Base-by-base conservation (phyloP, 306 rosid species). In the Lupinus albus region DNA sequence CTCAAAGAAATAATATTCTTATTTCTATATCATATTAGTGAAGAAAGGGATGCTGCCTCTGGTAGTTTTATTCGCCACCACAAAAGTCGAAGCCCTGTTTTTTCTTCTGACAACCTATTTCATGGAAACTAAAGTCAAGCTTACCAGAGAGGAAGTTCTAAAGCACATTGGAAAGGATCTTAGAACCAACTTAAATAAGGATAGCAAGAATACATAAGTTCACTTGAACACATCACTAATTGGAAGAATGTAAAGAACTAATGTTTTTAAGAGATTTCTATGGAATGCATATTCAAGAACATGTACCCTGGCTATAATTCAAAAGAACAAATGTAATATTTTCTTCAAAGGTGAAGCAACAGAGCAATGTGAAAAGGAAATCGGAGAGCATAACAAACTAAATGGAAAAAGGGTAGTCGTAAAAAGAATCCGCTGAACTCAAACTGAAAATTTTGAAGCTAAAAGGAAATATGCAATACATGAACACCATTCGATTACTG, bases 401-500 rank as follows among this genome's bases (percentile, higher is more conserved):
- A 63, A 20, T 11, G 39, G 45, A 28, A 28, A 35, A 3, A 32
- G 5, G 4, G 4, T 17, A 61, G n/a, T 67, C 50, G 20, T 13
- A 30, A 6, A 47, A 11, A 53, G 38, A 45, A 54, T 42, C 32
- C 60, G 72, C 50, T n/a, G 17, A 73, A 36, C 14, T 7, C 55
- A 25, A 59, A 38, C 28, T 53, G 69, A 30, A 74, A 71, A 58
- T 5, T 18, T 66, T 50, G 47, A 65, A 65, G 51, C 49, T 20
- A 60, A 76, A 61, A 57, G 45, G 38, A 33, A 33, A 33, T 33
- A 33, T 33, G 8, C 44, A 67, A 47, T 14, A 49, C 28, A 74
- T 54, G 45, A 49, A 47, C 30, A 72, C 35, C 76, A 59, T 76
- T 62, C 32, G 21, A 74, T 73, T 59, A 76, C 91, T 75, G 79